Evolutionary conservation across 176 grass and related monocot genomes (phyloP).

Genomic region (Cocos nucifera): DNA sequence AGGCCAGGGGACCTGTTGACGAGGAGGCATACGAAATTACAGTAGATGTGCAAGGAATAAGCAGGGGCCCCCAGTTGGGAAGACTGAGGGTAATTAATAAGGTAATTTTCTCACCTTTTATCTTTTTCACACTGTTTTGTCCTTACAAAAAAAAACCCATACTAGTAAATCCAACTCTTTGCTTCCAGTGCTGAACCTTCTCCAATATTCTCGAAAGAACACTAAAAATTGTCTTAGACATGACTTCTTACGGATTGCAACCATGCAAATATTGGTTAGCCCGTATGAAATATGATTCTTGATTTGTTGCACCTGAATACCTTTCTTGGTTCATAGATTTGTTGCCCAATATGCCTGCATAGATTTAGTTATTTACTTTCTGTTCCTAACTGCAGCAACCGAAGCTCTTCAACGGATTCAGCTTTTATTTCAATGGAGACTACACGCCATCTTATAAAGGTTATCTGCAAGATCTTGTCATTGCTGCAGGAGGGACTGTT

Average conservation of each 20-base stretch:
- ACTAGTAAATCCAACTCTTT: too few species aligned
- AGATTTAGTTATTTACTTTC: background rate
- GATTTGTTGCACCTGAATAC: too few species aligned
- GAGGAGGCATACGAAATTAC: slow-evolving; percentile 57
- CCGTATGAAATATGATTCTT: too few species aligned
- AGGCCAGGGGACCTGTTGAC: slow-evolving; percentile 35
- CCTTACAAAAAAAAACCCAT: too few species aligned
- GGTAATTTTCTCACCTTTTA: slow-evolving; percentile 15
- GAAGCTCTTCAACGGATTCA: slow-evolving; percentile 39
- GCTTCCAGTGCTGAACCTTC: too few species aligned
- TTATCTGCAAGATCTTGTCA: slow-evolving; percentile 69
- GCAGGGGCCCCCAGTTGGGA: slow-evolving; percentile 49
- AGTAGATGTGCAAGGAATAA: slow-evolving; percentile 60
- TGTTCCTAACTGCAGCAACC: slow-evolving; percentile 38
- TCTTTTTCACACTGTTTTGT: too few species aligned
- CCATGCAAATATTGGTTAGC: too few species aligned
- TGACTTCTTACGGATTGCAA: too few species aligned
- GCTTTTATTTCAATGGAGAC: slow-evolving; percentile 72
- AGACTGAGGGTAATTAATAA: slow-evolving; percentile 45
- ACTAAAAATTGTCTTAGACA: too few species aligned
- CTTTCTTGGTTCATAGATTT: too few species aligned
- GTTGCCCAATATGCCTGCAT: too few species aligned
- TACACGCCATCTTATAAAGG: slow-evolving; percentile 52
- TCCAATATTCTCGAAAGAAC: too few species aligned
- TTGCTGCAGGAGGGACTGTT: slow-evolving; percentile 47